phyloP scores from a whole-genome alignment of 345 rosid genomes.

The Gossypium bickii region DNA sequence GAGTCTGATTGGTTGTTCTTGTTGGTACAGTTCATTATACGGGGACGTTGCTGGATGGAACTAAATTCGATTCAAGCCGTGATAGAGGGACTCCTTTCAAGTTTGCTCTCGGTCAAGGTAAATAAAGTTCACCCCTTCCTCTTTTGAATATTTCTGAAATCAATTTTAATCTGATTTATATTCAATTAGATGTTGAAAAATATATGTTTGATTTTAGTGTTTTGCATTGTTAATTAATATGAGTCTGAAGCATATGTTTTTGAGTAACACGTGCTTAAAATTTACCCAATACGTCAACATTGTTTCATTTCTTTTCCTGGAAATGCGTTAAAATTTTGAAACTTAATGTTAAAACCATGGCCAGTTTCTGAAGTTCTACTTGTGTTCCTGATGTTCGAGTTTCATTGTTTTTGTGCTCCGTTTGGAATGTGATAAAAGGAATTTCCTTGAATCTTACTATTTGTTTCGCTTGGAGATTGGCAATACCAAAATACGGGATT shows the following conservation, averaged over 20 bases:
- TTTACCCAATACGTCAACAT: neutral
- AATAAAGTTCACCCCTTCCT: neutral
- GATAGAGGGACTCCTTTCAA: constrained; percentile 82
- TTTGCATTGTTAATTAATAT: neutral
- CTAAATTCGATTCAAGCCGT: constrained; percentile 87
- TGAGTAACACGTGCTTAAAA: neutral
- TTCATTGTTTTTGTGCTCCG: neutral
- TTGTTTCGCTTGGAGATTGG: neutral
- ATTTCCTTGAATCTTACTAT: neutral
- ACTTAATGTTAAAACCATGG: neutral
- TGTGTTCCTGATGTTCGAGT: neutral
- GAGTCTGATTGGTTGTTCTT: neutral
- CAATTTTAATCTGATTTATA: neutral
- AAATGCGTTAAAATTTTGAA: neutral
- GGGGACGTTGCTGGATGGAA: constrained; percentile 90
- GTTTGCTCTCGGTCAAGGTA: constrained; percentile 95
- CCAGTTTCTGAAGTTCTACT: neutral
- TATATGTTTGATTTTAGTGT: neutral
- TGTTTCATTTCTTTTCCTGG: neutral
- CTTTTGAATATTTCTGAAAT: neutral
- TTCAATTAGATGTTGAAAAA: neutral
- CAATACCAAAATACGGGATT: neutral
- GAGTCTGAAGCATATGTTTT: neutral
- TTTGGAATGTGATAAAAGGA: neutral
- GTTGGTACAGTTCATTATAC: constrained; percentile 51